Conservation (phyloP, 441 rosid genomes). For the Pelargonium fulgidum region DNA sequence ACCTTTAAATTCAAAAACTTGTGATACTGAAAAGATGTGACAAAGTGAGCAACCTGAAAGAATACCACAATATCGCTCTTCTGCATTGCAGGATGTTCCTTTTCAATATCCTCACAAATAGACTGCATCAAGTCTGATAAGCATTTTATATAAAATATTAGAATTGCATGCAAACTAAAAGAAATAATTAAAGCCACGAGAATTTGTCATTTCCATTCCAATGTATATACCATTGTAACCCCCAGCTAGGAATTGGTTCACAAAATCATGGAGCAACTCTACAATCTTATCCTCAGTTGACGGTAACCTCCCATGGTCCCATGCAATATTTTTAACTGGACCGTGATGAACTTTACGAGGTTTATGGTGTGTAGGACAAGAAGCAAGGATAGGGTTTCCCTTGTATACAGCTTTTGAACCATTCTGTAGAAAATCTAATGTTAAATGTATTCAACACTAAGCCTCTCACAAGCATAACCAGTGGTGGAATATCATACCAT, state of each 20-base stretch:
- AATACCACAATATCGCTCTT: conserved; percentile 62
- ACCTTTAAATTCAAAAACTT: conserved; percentile 56
- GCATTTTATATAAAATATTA: conserved; percentile 21
- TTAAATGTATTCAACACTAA: conserved; percentile 12
- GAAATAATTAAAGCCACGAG: conserved; percentile 7
- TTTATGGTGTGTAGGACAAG: conserved; percentile 36
- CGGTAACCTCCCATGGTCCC: conserved; percentile 58
- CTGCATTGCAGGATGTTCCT: conserved; percentile 81
- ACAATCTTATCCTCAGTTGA: conserved; percentile 46
- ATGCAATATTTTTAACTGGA: conserved; percentile 47
- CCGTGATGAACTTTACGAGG: conserved; percentile 45
- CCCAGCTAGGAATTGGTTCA: conserved; percentile 74
- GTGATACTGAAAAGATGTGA: conserved; percentile 74
- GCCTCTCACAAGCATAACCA: conserved; percentile 16
- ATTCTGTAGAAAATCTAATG: conserved; percentile 42
- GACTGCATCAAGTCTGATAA: conserved; percentile 80
- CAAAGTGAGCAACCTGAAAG: conserved; percentile 81
- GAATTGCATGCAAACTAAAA: conserved; percentile 5
- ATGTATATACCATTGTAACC: conserved; percentile 72
- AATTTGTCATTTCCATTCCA: conserved; percentile 13
- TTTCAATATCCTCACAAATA: conserved; percentile 72
- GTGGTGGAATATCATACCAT: conserved; percentile 45
- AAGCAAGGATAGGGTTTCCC: conserved; percentile 52
- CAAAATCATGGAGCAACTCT: conserved; percentile 68
- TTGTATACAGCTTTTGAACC: conserved; percentile 71